Evolutionary conservation across 768 basidiomycete genomes (phyloP).

Genomic region (Phaeotremella fagi): DNA sequence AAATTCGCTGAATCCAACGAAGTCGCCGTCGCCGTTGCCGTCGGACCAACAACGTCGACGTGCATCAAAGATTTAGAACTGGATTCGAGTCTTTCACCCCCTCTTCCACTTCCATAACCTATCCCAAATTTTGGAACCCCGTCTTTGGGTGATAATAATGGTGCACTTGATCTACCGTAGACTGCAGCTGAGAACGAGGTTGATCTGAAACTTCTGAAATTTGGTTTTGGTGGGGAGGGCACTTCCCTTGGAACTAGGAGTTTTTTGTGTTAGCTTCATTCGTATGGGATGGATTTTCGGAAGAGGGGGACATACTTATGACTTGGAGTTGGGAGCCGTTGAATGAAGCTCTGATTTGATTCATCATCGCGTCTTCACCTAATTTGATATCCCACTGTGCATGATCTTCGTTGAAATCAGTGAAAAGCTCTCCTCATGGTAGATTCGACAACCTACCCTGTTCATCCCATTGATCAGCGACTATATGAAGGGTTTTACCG

Average conservation of each 20-base stretch:
- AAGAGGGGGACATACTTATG: slow-evolving; percentile 16
- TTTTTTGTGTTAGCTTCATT: too few relatives aligned
- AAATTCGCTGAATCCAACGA: too few relatives aligned
- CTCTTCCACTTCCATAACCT: neutral
- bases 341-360: slow-evolving; percentile 30
- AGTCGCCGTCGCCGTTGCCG: too few relatives aligned
- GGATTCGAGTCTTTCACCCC: too few relatives aligned
- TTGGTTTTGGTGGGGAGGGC: too few relatives aligned
- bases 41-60: too few relatives aligned
- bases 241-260: too few relatives aligned
- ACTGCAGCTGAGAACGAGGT: neutral
- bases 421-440: neutral
- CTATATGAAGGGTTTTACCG: slow-evolving; percentile 28
- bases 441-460: slow-evolving; percentile 15
- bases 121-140: too few relatives aligned
- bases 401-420: slow-evolving; percentile 17
- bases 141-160: too few relatives aligned
- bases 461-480: slow-evolving; percentile 42
- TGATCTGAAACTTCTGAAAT: neutral
- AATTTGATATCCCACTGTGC: slow-evolving; percentile 42
- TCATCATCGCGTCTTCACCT: slow-evolving; percentile 35
- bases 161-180: neutral
- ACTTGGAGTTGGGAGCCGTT: slow-evolving; percentile 26
- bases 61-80: too few relatives aligned
- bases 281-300: neutral